Conservation (phyloP, 345 rosid species). For the Xanthoceras sorbifolium region DNA sequence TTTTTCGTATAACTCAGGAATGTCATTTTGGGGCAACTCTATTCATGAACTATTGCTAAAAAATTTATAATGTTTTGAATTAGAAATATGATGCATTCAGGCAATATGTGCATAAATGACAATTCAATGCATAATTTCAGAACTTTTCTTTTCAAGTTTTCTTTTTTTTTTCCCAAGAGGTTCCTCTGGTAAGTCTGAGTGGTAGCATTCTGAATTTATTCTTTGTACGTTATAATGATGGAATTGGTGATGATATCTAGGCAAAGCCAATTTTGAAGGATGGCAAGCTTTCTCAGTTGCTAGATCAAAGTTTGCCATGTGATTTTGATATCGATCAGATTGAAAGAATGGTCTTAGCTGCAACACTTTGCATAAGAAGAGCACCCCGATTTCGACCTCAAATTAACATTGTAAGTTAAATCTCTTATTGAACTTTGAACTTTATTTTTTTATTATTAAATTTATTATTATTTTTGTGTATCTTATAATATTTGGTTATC, state of each 20-base stretch:
- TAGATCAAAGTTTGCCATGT: constrained; percentile 61
- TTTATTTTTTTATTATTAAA: not conserved
- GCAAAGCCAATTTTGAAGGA: constrained; percentile 81
- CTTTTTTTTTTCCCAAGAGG: not conserved
- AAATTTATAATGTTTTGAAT: not conserved
- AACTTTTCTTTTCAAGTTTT: not conserved
- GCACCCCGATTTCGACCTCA: constrained; percentile 63
- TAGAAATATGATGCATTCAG: not conserved
- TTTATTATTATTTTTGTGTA: not conserved
- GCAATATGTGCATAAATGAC: not conserved
- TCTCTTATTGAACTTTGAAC: not conserved
- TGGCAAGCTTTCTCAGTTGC: constrained; percentile 62
- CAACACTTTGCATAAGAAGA: constrained; percentile 73
- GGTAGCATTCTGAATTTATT: not conserved
- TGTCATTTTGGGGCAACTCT: not conserved
- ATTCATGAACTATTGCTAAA: not conserved
- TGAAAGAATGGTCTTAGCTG: constrained; percentile 81
- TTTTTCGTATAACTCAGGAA: not conserved
- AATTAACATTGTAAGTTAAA: constrained; percentile 60
- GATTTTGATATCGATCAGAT: constrained; percentile 45
- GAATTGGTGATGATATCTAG: constrained; percentile 40
- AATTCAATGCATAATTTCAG: not conserved
- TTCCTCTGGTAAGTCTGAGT: not conserved
- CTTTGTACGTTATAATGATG: not conserved
- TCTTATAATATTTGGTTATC: constrained; percentile 4